These are phyloP conservation scores for Ceratobasidium sp. DNA, from an alignment of 1,284 basidiomycete species.

Conservation along the genomic window DNA sequence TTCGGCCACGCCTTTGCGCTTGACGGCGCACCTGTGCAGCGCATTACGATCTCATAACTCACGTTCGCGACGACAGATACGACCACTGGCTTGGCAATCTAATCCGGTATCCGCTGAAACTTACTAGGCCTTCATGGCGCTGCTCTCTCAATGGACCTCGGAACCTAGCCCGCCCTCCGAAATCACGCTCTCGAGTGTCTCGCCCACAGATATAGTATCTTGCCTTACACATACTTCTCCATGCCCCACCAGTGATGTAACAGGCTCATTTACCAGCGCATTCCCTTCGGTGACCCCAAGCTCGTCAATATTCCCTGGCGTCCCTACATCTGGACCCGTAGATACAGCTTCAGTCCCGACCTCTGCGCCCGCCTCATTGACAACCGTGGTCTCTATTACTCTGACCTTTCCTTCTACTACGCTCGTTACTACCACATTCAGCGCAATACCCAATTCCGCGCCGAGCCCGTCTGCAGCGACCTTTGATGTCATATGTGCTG, in stretches of 20 bases:
- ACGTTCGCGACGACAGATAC: slow-evolving; percentile 41
- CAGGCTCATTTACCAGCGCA: slow-evolving; percentile 27
- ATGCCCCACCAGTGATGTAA: not conserved
- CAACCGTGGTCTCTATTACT: slow-evolving; percentile 34
- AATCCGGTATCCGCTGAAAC: not conserved
- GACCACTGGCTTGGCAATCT: slow-evolving; percentile 9
- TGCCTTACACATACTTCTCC: slow-evolving; percentile 15
- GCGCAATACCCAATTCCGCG: slow-evolving; percentile 55
- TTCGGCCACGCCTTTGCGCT: slow-evolving; percentile 38
- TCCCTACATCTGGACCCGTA: not conserved
- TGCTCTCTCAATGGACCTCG: not conserved
- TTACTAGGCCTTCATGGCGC: slow-evolving; percentile 24
- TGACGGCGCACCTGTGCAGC: slow-evolving; percentile 21
- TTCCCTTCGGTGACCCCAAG: slow-evolving; percentile 19
- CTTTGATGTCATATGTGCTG: slow-evolving; percentile 64
- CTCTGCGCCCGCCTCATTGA: slow-evolving; percentile 17
- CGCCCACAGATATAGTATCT: slow-evolving; percentile 15
- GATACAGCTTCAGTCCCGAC: slow-evolving; percentile 1
- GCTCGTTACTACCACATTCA: slow-evolving; percentile 58
- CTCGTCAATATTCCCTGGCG: slow-evolving; percentile 16
- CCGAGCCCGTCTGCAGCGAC: slow-evolving; percentile 57
- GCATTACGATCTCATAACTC: slow-evolving; percentile 19
- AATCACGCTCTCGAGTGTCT: not conserved
- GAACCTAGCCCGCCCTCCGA: slow-evolving; percentile 23
- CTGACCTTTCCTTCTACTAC: slow-evolving; percentile 56